Conservation (phyloP, 2,329 filamentous ascomycete species). For the Dactylellina leptospora region DNA sequence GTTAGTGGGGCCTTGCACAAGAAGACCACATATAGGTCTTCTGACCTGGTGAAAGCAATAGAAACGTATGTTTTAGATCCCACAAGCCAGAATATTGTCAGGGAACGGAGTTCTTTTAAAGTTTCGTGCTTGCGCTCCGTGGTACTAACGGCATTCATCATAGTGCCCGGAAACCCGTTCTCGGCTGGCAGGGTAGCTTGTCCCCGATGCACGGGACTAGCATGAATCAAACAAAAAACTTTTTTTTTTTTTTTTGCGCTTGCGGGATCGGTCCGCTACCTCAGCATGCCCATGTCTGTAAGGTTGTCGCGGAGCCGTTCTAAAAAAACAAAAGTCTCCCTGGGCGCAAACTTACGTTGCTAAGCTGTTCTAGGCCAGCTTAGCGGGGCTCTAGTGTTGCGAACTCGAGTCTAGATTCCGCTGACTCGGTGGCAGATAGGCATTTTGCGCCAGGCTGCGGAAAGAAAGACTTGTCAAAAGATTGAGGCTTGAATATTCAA, state of each 20-base stretch:
- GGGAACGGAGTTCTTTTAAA: conserved; percentile 33
- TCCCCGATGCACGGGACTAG: conserved; percentile 20
- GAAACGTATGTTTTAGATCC: too few species aligned
- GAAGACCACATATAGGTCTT: too few species aligned
- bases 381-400: conserved; percentile 23
- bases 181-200: conserved; percentile 20
- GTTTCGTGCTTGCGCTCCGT: background rate
- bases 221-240: too few species aligned
- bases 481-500: too few species aligned
- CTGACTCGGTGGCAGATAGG: background rate
- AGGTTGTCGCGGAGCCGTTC: conserved; percentile 12
- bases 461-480: background rate
- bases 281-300: conserved; percentile 13
- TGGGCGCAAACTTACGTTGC: background rate
- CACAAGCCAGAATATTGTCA: conserved; percentile 9
- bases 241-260: conserved; percentile 23
- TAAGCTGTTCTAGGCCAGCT: conserved; percentile 22
- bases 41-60: too few species aligned
- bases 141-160: conserved; percentile 36
- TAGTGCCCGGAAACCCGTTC: conserved; percentile 29
- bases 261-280: conserved; percentile 51
- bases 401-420: conserved; percentile 12
- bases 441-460: background rate
- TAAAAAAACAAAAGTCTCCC: conserved; percentile 7
- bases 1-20: too few species aligned